These are phyloP conservation scores for Quercus gilva DNA, from an alignment of 306 rosid genomes.

Conservation along the genomic window DNA sequence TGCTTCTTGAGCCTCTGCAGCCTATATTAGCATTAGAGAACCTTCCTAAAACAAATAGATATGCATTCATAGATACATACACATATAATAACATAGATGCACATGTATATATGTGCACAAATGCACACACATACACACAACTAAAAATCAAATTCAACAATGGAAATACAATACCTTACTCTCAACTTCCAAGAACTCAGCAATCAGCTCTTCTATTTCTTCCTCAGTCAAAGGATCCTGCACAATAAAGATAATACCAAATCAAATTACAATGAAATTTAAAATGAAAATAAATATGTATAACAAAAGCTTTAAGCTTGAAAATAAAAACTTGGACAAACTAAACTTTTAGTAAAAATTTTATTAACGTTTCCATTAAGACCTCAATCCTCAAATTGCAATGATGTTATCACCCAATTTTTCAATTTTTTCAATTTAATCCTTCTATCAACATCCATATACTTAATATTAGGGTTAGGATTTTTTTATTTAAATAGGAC, in stretches of 20 bases:
- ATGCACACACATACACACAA: too few relatives aligned
- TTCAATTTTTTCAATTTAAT: neutral
- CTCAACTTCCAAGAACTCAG: slow-evolving; percentile 90
- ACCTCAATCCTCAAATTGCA: neutral
- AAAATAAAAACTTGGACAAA: neutral
- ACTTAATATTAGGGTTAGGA: neutral
- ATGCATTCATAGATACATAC: slow-evolving; percentile 1
- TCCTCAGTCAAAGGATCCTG: slow-evolving; percentile 83
- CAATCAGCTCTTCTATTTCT: slow-evolving; percentile 73
- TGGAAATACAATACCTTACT: slow-evolving; percentile 68
- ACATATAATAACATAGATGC: neutral
- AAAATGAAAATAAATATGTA: neutral
- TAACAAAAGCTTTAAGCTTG: slow-evolving; percentile 7
- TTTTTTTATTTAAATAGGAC: too few relatives aligned
- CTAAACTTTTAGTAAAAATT: neutral
- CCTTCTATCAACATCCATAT: neutral
- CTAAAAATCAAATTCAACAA: neutral
- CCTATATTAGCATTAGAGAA: slow-evolving; percentile 62
- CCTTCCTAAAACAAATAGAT: slow-evolving; percentile 13
- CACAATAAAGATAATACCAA: slow-evolving; percentile 30
- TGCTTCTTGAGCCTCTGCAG: slow-evolving; percentile 99
- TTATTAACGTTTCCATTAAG: neutral
- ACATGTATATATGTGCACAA: too few relatives aligned
- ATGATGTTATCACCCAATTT: neutral
- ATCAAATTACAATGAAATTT: neutral